Percentiles rank a stretch among this genome's conserved stretches.
Evolutionary conservation across 495 filamentous ascomycete genomes (phyloP).

Genomic region (Podospora pseudocomata): DNA sequence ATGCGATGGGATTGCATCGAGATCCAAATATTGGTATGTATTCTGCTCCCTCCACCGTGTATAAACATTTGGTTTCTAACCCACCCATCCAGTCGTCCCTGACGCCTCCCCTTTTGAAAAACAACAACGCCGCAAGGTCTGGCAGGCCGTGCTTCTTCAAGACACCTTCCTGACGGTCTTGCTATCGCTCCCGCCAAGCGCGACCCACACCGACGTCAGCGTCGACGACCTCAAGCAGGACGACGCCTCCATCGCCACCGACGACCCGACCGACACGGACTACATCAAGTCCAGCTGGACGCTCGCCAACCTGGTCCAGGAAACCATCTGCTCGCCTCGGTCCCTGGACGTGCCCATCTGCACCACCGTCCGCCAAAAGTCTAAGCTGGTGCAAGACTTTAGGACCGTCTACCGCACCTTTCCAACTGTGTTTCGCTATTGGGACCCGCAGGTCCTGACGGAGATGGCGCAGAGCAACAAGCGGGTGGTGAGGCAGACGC

Average conservation of each 20-base stretch:
- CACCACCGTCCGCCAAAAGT: constrained; percentile 54
- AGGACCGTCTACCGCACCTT: constrained; percentile 60
- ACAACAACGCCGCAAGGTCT: constrained; percentile 66
- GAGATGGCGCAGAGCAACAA: constrained; percentile 50
- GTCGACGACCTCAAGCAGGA: constrained; percentile 61
- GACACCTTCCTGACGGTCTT: constrained; percentile 76
- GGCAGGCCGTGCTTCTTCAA: constrained; percentile 71
- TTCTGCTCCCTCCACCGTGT: background rate
- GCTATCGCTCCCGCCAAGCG: constrained; percentile 63
- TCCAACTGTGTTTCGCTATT: constrained; percentile 58
- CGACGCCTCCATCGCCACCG: constrained; percentile 42
- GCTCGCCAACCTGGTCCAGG: constrained; percentile 66
- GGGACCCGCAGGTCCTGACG: constrained; percentile 52
- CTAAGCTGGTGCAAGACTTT: constrained; percentile 59
- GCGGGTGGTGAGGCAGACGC: constrained; percentile 60
- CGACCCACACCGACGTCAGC: constrained; percentile 68
- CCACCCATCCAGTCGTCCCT: constrained; percentile 45
- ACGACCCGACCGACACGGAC: constrained; percentile 56
- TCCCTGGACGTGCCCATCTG: constrained; percentile 63
- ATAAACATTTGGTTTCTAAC: background rate
- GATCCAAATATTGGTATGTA: constrained; percentile 62
- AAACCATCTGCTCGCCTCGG: constrained; percentile 62
- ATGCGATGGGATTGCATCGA: constrained; percentile 70
- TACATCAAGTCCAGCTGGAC: constrained; percentile 70
- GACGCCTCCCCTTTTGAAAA: constrained; percentile 59